These are phyloP conservation scores for Nowakowskiella sp. DNA, from an alignment of 192 early-diverging fungal species.

Conservation along the genomic window DNA sequence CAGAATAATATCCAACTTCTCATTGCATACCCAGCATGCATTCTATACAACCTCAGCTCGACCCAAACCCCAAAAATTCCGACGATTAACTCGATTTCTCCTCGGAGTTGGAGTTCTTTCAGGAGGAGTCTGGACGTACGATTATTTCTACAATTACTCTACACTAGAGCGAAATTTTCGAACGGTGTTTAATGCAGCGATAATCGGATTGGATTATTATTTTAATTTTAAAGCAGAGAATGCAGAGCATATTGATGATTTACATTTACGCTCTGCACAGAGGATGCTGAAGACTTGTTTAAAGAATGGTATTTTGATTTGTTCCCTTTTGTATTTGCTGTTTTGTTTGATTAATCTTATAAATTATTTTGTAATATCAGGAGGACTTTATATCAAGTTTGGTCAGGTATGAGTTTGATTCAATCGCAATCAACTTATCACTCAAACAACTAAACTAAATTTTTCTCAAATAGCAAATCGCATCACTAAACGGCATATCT, in stretches of 20 bases:
- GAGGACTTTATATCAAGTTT: conserved; percentile 85
- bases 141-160: conserved; percentile 16
- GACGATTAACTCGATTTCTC: no score
- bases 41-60: no score
- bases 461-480: conserved; percentile 29
- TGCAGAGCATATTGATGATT: conserved; percentile 48
- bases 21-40: no score
- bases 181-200: conserved; percentile 16
- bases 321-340: background rate
- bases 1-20: no score
- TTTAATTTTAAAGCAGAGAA: conserved; percentile 66
- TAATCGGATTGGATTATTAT: conserved; percentile 55
- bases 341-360: conserved; percentile 1
- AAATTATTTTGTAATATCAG: conserved; percentile 4
- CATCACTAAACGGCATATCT: conserved; percentile 25
- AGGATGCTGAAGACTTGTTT: conserved; percentile 68
- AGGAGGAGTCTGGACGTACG: conserved; percentile 10
- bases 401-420: conserved; percentile 61
- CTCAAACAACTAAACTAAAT: conserved; percentile 28
- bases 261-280: conserved; percentile 67
- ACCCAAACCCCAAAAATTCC: no score
- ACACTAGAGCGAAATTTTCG: conserved; percentile 26
- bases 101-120: no score
- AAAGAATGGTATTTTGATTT: conserved; percentile 49
- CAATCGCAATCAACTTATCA: conserved; percentile 57